Evolutionary conservation across 2,329 filamentous ascomycete genomes (phyloP), one percentile per base, ranked within the genome.

Genomic region (Diaporthe australafricana): DNA sequence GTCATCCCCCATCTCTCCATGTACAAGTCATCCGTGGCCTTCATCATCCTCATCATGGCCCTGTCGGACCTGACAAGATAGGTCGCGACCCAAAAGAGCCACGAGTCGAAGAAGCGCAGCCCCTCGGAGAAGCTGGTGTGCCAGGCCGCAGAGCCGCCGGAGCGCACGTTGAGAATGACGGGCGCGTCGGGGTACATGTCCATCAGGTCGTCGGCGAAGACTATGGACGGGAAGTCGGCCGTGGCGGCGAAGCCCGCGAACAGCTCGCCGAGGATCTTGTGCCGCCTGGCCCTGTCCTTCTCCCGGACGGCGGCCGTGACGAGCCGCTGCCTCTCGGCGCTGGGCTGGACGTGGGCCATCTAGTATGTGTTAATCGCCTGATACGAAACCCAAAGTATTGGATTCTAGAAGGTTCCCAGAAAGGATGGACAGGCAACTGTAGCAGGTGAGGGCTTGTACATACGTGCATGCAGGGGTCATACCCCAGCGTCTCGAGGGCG

Each of bases 141-240:
- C 71, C 71, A 73, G 9, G 52, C 32, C 5, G 27, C 38, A 11
- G 69, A 62, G 17, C 71, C 69, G 47, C 68, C 71, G 25, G 50
- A 48, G 47, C 71, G 60, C 38, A 38, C 48, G n/a, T 83, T 83
- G 1, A 83, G 70, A 0, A 83, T 74, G 5, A 83, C 62, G 1
- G 75, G 73, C 1, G 79, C 79, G 3, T 82, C 78, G 0, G 81
- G 81, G 8, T 81, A 83, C 75, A 81, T 79, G 38, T 83, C 82
- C 79, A 83, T 82, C 45, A 83, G 71, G 48, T 83, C 81, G 12
- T 79, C 77, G 0, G 77, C 73, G 72, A 83, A 83, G 50, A 75
- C 75, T 5, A 79, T 75, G 1, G 75, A 78, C 0, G 81, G 81
- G 16, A 82, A 77, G 63, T 83, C 77, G 38, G 67, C 56, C 5